Evolutionary conservation across 345 rosid species (phyloP), one percentile per base, ranked within the genome.

Genomic region (Populus davidiana): DNA sequence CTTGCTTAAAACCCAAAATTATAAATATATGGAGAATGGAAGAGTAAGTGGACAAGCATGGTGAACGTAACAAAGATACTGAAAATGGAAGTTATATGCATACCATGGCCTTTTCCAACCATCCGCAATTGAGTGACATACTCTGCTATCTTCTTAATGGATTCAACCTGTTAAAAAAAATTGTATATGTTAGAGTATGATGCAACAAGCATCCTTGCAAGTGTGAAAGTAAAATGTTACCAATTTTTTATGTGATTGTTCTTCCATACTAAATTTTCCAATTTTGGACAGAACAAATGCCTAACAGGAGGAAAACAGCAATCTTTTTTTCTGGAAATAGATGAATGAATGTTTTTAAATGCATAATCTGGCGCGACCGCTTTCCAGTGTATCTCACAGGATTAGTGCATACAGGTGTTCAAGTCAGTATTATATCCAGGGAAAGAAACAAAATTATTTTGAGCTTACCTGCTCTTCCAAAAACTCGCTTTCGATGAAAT

Each of bases 91-190:
- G 29, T 13, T 16, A 5, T 71, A 8, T 71, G 76, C 87, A 18
- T 90, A 94, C 98, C 98, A 25, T 94, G 98, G 77, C 98, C 98
- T 80, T 93, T 93, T 75, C 96, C 98, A 2, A 96, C 83, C 77
- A 91, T 90, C 81, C 98, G 90, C 75, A 96, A 83, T 80, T 91
- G 99, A 72, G 98, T 88, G 78, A 93, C 99, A 67, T 89, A 93
- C 76, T 92, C 97, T 18, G 97, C 78, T 62, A 93, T 87, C 81
- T 87, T 91, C 86, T 96, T 90, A 61, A 93, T 90, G 62, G 94
- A 85, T 84, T 92, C 99, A 1, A 93, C 96, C 99, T 96, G 27
- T 39, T 14, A 31, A 43, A 13, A n/a, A 65, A 0, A 21, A 2
- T 47, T 11, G 10, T 39, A 8, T n/a, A n/a, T n/a, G n/a, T n/a